Base-by-base conservation (phyloP, 2,329 filamentous ascomycete species). In the Penicillium sp. region DNA sequence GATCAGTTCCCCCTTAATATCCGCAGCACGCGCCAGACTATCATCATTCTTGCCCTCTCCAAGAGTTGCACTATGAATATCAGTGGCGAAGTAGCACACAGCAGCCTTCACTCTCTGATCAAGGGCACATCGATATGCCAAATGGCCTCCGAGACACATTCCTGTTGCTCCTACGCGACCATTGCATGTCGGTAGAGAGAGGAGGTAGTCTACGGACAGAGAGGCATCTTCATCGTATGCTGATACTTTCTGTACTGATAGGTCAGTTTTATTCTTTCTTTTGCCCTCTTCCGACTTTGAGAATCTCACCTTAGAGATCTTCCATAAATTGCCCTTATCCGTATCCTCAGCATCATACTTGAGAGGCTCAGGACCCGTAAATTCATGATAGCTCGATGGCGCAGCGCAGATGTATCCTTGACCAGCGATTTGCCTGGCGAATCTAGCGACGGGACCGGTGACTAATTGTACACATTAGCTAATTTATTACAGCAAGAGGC, bases 381-480 rank as follows among this genome's bases (percentile, higher is more conserved):
- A 97, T 73, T 97, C 92, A 71, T 97, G 92, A 74, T 96, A 97
- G 30, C 87, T 92, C 35, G 89, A 94, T 0, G 91, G 91, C 0
- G 91, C 91, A 9, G 89, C 92, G 63, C 93, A 91, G 64, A 97
- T 95, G 78, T 95, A 97, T 66, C 92, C 93, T 63, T 96, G 90
- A 2, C 90, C 89, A 40, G 91, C 90, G 65, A 97, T 96, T 71
- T 96, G 91, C 59, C 92, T 86, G 52, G 90, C 91, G 67, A 97
- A 96, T 53, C 93, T 86, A 59, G 88, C 83, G 24, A 97, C 92
- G 1, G 92, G 92, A 1, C 92, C 92, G 58, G 92, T 96, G 18
- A 97, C 92, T 92, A 61, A 40, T 21, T 16, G 20, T n/a, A 14
- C 18, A 18, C 21, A 5, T 48, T 24, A 47, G 6, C 20, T 6